Evolutionary conservation across 331 rosid species (phyloP).

Genomic region (Malus hybrid): DNA sequence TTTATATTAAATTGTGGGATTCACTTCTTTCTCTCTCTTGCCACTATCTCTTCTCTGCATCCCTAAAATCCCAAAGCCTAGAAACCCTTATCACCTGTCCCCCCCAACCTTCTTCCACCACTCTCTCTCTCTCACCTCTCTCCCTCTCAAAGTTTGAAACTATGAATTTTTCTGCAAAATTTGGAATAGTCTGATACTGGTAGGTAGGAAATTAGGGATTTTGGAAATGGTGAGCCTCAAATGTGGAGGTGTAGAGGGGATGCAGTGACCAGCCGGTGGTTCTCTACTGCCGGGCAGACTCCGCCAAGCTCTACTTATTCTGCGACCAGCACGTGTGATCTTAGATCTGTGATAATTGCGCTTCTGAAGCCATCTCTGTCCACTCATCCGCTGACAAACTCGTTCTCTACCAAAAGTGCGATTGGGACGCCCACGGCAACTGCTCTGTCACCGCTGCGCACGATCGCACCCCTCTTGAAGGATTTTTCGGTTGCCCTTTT

Average conservation of each 20-base stretch:
- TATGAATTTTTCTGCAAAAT: neutral
- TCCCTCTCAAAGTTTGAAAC: neutral
- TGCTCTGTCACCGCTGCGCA: slow-evolving; percentile 38
- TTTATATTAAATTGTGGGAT: no score
- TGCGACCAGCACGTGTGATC: slow-evolving; percentile 57
- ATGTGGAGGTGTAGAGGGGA: slow-evolving; percentile 9
- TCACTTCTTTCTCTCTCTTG: no score
- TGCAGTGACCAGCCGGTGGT: slow-evolving; percentile 38
- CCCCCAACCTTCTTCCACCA: no score
- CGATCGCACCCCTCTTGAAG: slow-evolving; percentile 33
- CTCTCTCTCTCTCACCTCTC: no score
- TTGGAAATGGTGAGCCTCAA: slow-evolving; percentile 30
- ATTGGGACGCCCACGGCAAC: slow-evolving; percentile 48
- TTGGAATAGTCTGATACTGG: neutral
- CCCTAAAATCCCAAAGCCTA: no score
- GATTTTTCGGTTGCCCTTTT: slow-evolving; percentile 55
- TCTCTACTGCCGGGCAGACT: slow-evolving; percentile 60
- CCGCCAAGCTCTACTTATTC: slow-evolving; percentile 58
- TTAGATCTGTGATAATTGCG: slow-evolving; percentile 61
- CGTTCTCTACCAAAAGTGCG: slow-evolving; percentile 54
- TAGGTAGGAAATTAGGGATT: neutral
- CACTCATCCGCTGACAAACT: slow-evolving; percentile 52
- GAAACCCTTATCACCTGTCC: no score
- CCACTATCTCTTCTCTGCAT: no score
- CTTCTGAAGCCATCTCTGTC: slow-evolving; percentile 40